Evolutionary conservation across 768 basidiomycete genomes (phyloP).

Genomic region (Amyloporia xantha): DNA sequence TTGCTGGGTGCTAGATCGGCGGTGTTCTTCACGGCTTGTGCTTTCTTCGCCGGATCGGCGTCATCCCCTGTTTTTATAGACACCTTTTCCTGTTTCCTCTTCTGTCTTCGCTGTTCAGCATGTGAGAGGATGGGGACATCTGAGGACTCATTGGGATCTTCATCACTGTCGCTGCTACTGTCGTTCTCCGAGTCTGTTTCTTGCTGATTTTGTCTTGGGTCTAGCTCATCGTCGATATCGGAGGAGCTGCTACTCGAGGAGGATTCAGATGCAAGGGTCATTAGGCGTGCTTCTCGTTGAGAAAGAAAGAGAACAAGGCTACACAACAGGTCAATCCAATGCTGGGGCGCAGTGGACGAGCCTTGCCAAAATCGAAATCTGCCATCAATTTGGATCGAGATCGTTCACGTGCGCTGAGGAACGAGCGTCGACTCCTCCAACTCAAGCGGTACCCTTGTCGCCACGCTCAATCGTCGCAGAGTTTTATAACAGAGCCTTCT

Average conservation of each 20-base stretch:
- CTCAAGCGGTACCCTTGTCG: no score
- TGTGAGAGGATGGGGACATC: slow-evolving; percentile 59
- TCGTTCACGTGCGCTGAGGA: no score
- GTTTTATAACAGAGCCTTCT: no score
- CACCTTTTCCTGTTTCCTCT: slow-evolving; percentile 33
- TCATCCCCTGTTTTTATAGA: slow-evolving; percentile 21
- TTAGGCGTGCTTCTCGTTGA: no score
- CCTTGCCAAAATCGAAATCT: no score
- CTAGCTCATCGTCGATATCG: background rate
- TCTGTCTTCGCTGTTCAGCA: slow-evolving; percentile 61
- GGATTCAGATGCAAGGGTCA: background rate
- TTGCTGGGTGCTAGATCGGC: slow-evolving; percentile 23
- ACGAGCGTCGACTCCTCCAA: no score
- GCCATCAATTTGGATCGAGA: no score
- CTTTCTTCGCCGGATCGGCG: slow-evolving; percentile 29
- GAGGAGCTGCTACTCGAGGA: background rate
- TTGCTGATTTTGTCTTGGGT: background rate
- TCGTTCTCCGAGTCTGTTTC: background rate
- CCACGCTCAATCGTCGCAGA: no score
- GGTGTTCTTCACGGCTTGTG: slow-evolving; percentile 27
- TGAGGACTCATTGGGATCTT: slow-evolving; percentile 11
- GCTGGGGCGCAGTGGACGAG: no score
- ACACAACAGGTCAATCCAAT: no score
- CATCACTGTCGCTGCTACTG: background rate
- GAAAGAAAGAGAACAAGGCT: no score